phyloP scores from a whole-genome alignment of 78 protist genomes.

The Dictyostelium capitatum region DNA sequence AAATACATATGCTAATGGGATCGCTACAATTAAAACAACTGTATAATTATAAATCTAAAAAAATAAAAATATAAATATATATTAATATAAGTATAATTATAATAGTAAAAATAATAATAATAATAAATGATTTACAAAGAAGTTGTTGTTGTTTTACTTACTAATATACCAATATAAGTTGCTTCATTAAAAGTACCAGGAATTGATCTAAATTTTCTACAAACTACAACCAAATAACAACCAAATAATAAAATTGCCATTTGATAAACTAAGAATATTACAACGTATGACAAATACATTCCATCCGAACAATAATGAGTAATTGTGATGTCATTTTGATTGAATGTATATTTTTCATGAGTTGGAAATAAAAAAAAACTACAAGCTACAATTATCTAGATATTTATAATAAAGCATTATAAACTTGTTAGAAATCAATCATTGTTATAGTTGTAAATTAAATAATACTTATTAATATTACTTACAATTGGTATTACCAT shows the following conservation, averaged over 20 bases:
- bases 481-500: constrained; percentile 54
- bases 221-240: constrained; percentile 63
- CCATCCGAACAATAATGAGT: constrained; percentile 30
- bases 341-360: neutral
- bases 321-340: neutral
- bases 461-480: neutral
- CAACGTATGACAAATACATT: neutral
- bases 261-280: constrained; percentile 43
- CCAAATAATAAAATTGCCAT: constrained; percentile 57
- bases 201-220: constrained; percentile 57
- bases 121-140: no score
- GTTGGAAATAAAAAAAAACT: neutral
- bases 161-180: constrained; percentile 68
- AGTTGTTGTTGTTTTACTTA: neutral
- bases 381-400: constrained; percentile 11
- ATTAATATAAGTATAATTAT: neutral
- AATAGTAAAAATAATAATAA: no score
- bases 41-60: constrained; percentile 39
- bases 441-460: neutral
- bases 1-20: constrained; percentile 38
- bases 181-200: constrained; percentile 81
- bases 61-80: neutral
- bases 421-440: no score
- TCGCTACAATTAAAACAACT: constrained; percentile 28
- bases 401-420: no score